Base-by-base conservation (phyloP, 2,329 filamentous ascomycete genomes). In the Aureobasidium sp. region DNA sequence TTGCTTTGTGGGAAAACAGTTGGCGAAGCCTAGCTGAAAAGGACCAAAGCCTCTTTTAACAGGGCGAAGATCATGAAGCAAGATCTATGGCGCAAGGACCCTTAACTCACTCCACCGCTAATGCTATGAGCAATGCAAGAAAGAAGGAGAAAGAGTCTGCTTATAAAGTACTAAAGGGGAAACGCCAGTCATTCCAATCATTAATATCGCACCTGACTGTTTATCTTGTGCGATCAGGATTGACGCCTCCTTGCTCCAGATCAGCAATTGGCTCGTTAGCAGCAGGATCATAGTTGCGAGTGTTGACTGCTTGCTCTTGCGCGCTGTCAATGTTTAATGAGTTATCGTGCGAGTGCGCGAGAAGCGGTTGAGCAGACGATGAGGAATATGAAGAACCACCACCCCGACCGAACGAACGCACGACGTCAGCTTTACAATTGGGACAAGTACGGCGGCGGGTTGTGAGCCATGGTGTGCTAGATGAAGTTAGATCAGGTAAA, bases 401-500 rank as follows among this genome's bases (percentile, higher is more conserved):
- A 32, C 59, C 62, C 32, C 69, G 66, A n/a, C 71, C 71, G 10
- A 77, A 68, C 9, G 73, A 75, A 48, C 81, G 75, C 17, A 99
- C 93, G 39, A 99, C 94, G 72, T 99, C 94, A 53, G 92, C 92
- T 78, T 99, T 99, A 79, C 94, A 99, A 64, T 99, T 97, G 0
- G 94, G 94, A 70, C 94, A 99, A n/a, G 94, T 99, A 66, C 94
- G 87, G 66, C 94, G 88, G 53, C 93, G 87, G 17, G 92, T 97
- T 0, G 93, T 97, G 59, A 99, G 80, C 94, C 94, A 99, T 1
- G 94, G 94, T 5, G 94, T 97, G 72, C 92, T 96, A 66, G 29
- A 47, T 7, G 3, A 20, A 34, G 47, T 57, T 37, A 36, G 47
- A 51, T 20, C n/a, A 24, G n/a, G 17, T 5, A 10, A 36, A 51